Conservation (phyloP, 1,139 yeast species). For the Scheffersomyces illinoinensis region DNA sequence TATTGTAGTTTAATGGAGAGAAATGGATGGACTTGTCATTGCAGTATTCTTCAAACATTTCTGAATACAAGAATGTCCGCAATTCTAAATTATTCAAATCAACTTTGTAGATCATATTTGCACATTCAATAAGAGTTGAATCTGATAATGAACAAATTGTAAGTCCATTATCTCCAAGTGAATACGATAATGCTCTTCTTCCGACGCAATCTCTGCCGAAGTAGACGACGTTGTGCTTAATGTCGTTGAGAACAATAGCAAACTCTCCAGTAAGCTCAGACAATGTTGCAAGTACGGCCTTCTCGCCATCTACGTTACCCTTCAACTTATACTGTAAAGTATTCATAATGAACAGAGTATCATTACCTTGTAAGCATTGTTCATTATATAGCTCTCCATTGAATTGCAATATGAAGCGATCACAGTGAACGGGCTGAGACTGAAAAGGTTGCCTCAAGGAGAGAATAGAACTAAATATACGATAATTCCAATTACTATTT, state of each 20-base stretch:
- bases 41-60: constrained; percentile 1
- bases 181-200: constrained; percentile 67
- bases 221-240: constrained; percentile 39
- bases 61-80: constrained; percentile 9
- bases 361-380: constrained; percentile 42
- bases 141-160: constrained; percentile 50
- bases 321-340: constrained; percentile 17
- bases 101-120: constrained; percentile 46
- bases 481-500: constrained; percentile 18
- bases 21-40: not conserved
- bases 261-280: constrained; percentile 73
- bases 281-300: constrained; percentile 34
- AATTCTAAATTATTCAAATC: constrained; percentile 21
- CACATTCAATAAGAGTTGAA: constrained; percentile 50
- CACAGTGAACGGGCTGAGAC: constrained; percentile 55
- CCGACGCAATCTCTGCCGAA: constrained; percentile 89
- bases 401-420: constrained; percentile 55
- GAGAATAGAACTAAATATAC: constrained; percentile 66
- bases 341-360: constrained; percentile 31
- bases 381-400: constrained; percentile 85
- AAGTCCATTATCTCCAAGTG: constrained; percentile 29
- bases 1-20: constrained; percentile 1
- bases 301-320: constrained; percentile 13
- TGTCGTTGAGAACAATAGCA: constrained; percentile 60
- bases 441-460: constrained; percentile 79